Conservation (phyloP, 2,329 filamentous ascomycete genomes). For the Colletotrichum horii region DNA sequence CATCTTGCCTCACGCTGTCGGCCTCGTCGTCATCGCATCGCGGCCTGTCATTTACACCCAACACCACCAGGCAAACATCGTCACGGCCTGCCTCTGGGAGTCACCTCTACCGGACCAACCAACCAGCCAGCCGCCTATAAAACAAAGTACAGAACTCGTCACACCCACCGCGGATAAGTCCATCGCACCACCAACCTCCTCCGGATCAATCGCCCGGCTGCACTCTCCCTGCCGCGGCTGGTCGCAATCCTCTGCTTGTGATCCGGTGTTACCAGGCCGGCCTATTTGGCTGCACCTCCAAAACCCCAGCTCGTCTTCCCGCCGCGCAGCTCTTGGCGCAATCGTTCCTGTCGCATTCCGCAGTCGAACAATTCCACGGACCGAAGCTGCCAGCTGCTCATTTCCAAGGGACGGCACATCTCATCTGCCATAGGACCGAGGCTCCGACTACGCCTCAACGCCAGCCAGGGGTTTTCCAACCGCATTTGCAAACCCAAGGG, state of each 20-base stretch:
- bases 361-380: neutral
- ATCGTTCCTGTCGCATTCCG: neutral
- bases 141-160: neutral
- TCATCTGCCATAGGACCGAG: conserved; percentile 2
- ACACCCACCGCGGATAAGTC: neutral
- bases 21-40: neutral
- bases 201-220: neutral
- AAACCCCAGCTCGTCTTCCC: neutral
- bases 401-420: neutral
- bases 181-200: neutral
- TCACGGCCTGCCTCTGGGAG: neutral
- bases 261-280: neutral
- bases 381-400: neutral
- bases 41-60: neutral
- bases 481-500: neutral
- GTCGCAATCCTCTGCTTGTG: neutral
- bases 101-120: neutral
- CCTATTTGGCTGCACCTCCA: neutral
- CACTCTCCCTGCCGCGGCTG: neutral
- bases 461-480: neutral
- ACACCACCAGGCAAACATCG: neutral
- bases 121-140: neutral
- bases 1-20: neutral
- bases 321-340: conserved; percentile 1
- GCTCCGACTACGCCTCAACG: neutral